A percentile compares a stretch with the other conserved stretches of the same genome.
phyloP scores from a whole-genome alignment of 176 grass and related monocot species.

The Thalia dealbata region DNA sequence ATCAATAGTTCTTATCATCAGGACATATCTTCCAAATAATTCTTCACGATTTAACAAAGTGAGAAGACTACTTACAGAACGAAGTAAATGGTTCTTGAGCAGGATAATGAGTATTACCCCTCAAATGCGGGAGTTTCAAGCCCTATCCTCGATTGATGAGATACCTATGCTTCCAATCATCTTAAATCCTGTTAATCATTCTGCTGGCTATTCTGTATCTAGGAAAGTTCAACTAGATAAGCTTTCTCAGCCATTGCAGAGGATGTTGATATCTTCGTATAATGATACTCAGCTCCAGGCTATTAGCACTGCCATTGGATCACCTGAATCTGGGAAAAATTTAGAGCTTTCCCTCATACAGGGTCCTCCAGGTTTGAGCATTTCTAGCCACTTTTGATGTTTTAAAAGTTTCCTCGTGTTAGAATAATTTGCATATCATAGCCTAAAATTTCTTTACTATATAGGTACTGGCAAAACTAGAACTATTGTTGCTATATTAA shows the following conservation, averaged over 20 bases:
- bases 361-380: conserved; percentile 71
- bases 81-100: conserved; percentile 87
- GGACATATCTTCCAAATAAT: conserved; percentile 59
- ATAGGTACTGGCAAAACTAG: conserved; percentile 86
- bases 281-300: conserved; percentile 82
- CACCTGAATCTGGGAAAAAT: conserved; percentile 24
- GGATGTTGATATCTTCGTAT: conserved; percentile 59
- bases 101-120: conserved; percentile 83
- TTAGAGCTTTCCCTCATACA: conserved; percentile 89
- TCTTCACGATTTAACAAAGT: conserved; percentile 67
- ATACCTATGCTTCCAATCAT: conserved; percentile 86
- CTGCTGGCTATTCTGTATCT: conserved; percentile 32
- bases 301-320: conserved; percentile 46
- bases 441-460: conserved; percentile 28
- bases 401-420: not conserved
- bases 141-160: conserved; percentile 74
- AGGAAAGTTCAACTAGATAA: conserved; percentile 45
- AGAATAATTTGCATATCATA: conserved; percentile 10
- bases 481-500: conserved; percentile 79
- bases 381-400: not conserved
- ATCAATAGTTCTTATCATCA: conserved; percentile 56
- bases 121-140: conserved; percentile 83
- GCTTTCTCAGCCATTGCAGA: conserved; percentile 42
- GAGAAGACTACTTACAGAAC: conserved; percentile 64
- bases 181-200: conserved; percentile 50